Base-by-base conservation (phyloP, 805 yeast species). In the Phaffomyces thermotolerans region DNA sequence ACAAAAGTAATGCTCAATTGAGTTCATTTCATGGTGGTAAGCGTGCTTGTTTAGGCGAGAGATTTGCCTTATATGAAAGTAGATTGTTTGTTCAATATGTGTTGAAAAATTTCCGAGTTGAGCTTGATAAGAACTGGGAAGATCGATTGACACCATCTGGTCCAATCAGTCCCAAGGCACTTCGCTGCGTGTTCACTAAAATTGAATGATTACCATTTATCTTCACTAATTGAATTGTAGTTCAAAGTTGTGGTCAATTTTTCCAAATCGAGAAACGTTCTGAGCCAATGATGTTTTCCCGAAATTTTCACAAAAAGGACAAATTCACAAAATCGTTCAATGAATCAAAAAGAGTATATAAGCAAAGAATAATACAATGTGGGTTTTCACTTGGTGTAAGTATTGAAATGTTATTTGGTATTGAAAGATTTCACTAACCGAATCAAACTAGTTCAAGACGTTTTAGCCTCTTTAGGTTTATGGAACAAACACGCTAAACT, bases 401-500 rank as follows among this genome's bases (percentile, higher is more conserved):
- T 65, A 29, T 20, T 6, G 34, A 15, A 15, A 6, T 6, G 3
- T 8, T 15, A 12, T 12, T n/a, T 8, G 34, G 6, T 6, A 15
- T 29, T 8, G 4, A 8, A 9, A 7, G 8, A 4, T 8, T n/a
- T 7, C 12, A 30, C 42, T 39, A 36, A 44, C 35, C 8, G 20
- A n/a, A 9, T 17, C 13, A 5, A 8, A 13, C 45, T 45, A 42
- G 51, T 56, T 47, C 59, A 54, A 44, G 90, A 84, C 60, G 76
- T 82, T 49, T 71, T 85, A 53, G 81, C 90, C 58, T 81, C 87
- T 43, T 72, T 85, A 41, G 95, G 95, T 52, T 71, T 85, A 53
- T 77, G 87, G 82, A 93, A 91, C 75, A 89, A 93, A 66, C 97
- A 91, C 65, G 96, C 96, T 69, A 88, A 95, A 71, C 75, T 93